phyloP scores from a whole-genome alignment of 805 yeast genomes.

The Debaryomyces tyrocola region DNA sequence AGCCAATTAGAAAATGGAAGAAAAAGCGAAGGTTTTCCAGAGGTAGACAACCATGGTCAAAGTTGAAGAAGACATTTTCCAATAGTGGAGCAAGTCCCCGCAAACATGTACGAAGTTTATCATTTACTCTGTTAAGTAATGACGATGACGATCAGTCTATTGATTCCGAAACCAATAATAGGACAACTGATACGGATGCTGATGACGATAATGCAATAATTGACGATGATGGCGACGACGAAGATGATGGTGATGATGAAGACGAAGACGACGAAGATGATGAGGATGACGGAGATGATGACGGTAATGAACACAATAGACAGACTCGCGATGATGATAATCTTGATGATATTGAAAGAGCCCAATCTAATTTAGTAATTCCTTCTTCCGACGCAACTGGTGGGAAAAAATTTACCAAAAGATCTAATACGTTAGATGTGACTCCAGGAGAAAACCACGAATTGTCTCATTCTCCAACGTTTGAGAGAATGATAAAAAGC shows the following conservation, averaged over 20 bases:
- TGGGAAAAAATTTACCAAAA: conserved; percentile 36
- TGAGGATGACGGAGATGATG: conserved; percentile 5
- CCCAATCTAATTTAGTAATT: conserved; percentile 33
- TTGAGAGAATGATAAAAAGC: conserved; percentile 37
- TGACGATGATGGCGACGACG: conserved; percentile 18
- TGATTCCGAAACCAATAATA: conserved; percentile 19
- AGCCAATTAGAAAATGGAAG: conserved; percentile 15
- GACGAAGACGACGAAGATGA: conserved; percentile 8
- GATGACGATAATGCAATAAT: conserved; percentile 12
- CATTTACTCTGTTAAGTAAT: conserved; percentile 1
- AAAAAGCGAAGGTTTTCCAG: conserved; percentile 6
- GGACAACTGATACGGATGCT: background rate
- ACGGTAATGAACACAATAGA: conserved; percentile 5
- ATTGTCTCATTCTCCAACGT: conserved; percentile 44
- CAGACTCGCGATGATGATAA: background rate
- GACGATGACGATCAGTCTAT: conserved; percentile 21
- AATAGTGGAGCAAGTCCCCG: conserved; percentile 10
- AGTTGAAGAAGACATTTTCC: conserved; percentile 25
- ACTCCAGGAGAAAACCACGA: conserved; percentile 14
- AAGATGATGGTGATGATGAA: conserved; percentile 11
- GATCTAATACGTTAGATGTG: conserved; percentile 52
- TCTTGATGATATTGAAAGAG: conserved; percentile 15
- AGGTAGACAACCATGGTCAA: conserved; percentile 18
- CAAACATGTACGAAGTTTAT: background rate
- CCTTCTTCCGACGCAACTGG: conserved; percentile 36